phyloP scores from a whole-genome alignment of 2,329 filamentous ascomycete genomes.

The Orbilia javanica region DNA sequence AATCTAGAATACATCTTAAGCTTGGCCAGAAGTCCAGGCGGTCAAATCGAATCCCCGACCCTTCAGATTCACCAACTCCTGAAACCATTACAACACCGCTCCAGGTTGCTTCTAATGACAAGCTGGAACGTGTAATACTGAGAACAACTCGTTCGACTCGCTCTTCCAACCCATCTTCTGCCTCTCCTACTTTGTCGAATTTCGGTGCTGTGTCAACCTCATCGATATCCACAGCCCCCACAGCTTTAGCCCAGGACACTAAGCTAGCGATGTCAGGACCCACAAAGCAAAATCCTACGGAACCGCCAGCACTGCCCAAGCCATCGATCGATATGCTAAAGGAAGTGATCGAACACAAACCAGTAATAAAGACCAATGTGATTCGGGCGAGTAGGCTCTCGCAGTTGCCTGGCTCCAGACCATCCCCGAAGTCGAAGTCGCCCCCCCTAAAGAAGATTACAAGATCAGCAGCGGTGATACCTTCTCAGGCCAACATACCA shows the following conservation, averaged over 20 bases:
- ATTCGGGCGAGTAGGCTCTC: slow-evolving; percentile 34
- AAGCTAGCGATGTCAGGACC: not conserved
- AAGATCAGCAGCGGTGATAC: slow-evolving; percentile 8
- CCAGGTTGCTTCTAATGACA: not conserved
- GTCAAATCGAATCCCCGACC: slow-evolving; percentile 24
- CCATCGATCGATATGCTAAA: slow-evolving; percentile 44
- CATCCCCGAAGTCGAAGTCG: slow-evolving; percentile 13
- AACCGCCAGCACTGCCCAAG: slow-evolving; percentile 27
- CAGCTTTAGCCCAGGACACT: not conserved
- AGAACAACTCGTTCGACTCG: slow-evolving; percentile 37
- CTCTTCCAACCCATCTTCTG: slow-evolving; percentile 39
- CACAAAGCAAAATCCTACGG: not conserved
- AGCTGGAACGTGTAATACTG: slow-evolving; percentile 26
- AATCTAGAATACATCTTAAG: slow-evolving; percentile 15
- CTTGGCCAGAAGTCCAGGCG: slow-evolving; percentile 48
- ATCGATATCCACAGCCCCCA: not conserved
- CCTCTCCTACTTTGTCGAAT: slow-evolving; percentile 6
- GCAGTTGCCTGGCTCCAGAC: slow-evolving; percentile 16
- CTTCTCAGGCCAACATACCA: not conserved
- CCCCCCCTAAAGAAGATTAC: slow-evolving; percentile 14
- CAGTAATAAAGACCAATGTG: slow-evolving; percentile 20
- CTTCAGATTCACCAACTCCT: slow-evolving; percentile 9
- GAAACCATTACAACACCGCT: not conserved
- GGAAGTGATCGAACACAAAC: slow-evolving; percentile 44
- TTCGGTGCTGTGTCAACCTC: not conserved